phyloP scores from a whole-genome alignment of 345 rosid genomes.

The Gossypium rotundifolium region DNA sequence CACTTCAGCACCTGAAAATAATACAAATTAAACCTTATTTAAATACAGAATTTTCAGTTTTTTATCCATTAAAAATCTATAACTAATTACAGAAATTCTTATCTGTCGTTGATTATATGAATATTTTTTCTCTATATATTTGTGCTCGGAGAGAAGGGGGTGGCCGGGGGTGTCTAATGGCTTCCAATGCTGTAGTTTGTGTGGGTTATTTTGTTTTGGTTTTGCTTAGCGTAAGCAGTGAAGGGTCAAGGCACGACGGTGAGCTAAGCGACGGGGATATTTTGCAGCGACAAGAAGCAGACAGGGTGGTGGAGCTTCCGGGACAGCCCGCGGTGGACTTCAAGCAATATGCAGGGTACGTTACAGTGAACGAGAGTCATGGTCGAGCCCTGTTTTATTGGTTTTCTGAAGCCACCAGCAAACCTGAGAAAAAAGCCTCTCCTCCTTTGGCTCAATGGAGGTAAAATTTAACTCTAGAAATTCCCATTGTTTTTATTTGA shows the following conservation, averaged over 20 bases:
- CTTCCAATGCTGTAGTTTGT: no score
- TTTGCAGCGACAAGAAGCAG: slow-evolving; percentile 46
- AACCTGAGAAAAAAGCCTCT: slow-evolving; percentile 49
- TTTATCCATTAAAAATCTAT: no score
- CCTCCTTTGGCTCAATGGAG: slow-evolving; percentile 89
- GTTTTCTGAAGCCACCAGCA: slow-evolving; percentile 59
- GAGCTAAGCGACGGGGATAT: slow-evolving; percentile 3
- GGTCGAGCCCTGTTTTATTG: slow-evolving; percentile 81
- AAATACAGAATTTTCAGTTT: no score
- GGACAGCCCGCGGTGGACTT: slow-evolving; percentile 67
- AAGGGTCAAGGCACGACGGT: neutral
- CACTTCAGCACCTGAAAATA: no score
- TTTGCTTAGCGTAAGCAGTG: neutral
- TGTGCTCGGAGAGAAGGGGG: no score
- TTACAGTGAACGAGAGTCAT: slow-evolving; percentile 60
- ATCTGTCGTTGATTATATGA: no score
- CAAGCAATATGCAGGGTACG: slow-evolving; percentile 70
- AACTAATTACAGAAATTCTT: no score
- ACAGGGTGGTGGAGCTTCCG: slow-evolving; percentile 46
- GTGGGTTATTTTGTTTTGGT: neutral
- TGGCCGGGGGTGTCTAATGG: no score
- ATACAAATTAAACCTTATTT: no score
- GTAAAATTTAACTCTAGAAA: slow-evolving; percentile 19
- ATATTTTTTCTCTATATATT: no score
- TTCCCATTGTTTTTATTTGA: no score